phyloP scores from a whole-genome alignment of 2,329 filamentous ascomycete species.

The Calonectria honghensis region DNA sequence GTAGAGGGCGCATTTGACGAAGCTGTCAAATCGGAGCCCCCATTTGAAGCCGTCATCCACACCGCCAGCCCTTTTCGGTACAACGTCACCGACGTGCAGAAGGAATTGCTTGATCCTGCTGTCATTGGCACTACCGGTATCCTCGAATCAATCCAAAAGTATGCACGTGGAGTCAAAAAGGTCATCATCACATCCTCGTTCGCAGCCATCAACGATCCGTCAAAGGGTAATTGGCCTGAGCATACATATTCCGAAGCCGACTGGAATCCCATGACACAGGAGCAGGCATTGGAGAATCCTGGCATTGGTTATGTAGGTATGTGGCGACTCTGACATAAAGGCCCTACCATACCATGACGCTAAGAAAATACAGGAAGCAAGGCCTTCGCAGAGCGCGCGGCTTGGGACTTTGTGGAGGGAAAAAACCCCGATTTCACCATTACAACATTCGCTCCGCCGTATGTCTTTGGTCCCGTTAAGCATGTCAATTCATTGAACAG shows the following conservation, averaged over 20 bases:
- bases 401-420: background rate
- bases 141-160: background rate
- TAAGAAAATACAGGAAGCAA: background rate
- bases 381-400: background rate
- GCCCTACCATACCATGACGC: too few relatives aligned
- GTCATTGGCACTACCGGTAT: background rate
- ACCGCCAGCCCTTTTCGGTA: background rate
- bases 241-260: conserved; percentile 16
- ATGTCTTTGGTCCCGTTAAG: background rate
- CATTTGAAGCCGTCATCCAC: background rate
- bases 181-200: background rate
- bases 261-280: conserved; percentile 6
- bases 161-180: background rate
- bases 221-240: background rate
- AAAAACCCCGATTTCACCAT: background rate
- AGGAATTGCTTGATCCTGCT: conserved; percentile 1
- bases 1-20: background rate
- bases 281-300: background rate
- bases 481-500: background rate
- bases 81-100: background rate
- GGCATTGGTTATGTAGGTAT: background rate
- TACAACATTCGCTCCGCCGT: background rate
- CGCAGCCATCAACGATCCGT: background rate
- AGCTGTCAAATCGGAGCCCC: background rate
- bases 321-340: background rate